These are phyloP conservation scores for Hyaloscypha hepaticicola DNA, from an alignment of 495 filamentous ascomycete genomes.

Conservation along the genomic window DNA sequence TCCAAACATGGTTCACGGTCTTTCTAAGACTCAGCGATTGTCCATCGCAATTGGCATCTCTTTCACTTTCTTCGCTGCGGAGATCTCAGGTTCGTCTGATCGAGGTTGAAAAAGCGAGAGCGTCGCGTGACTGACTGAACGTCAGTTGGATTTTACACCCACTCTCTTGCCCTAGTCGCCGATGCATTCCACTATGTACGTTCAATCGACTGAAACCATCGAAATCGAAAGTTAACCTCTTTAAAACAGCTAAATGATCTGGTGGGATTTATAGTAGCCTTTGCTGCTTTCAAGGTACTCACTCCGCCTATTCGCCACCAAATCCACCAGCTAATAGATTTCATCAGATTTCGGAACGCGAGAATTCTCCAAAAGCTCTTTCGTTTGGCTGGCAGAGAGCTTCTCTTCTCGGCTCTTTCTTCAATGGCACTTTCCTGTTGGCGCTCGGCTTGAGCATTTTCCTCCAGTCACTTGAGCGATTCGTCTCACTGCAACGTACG, in stretches of 20 bases:
- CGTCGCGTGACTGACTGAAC: background rate
- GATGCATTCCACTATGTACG: slow-evolving; percentile 95
- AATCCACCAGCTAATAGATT: background rate
- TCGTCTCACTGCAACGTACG: slow-evolving; percentile 52
- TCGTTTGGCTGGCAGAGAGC: slow-evolving; percentile 83
- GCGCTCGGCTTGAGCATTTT: slow-evolving; percentile 90
- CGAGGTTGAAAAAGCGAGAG: background rate
- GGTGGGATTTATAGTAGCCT: slow-evolving; percentile 76
- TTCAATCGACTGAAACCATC: slow-evolving; percentile 3
- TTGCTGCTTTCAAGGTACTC: slow-evolving; percentile 75
- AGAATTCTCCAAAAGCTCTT: slow-evolving; percentile 40
- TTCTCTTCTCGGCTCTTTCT: slow-evolving; percentile 85
- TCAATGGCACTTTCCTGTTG: slow-evolving; percentile 94
- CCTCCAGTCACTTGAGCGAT: slow-evolving; percentile 84
- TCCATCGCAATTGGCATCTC: slow-evolving; percentile 79
- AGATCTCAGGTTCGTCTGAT: slow-evolving; percentile 58
- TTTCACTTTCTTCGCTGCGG: slow-evolving; percentile 76
- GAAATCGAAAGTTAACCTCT: background rate
- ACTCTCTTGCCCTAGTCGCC: slow-evolving; percentile 86
- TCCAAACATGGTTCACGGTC: background rate
- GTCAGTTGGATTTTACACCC: slow-evolving; percentile 73
- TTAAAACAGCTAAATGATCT: slow-evolving; percentile 81
- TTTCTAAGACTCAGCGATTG: slow-evolving; percentile 58
- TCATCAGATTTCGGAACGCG: slow-evolving; percentile 44
- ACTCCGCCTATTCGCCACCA: slow-evolving; percentile 33